Evolutionary conservation across 352 stramenopile species (phyloP), one percentile per base, ranked within the genome.

Genomic region (Halophytophthora polymorphica): DNA sequence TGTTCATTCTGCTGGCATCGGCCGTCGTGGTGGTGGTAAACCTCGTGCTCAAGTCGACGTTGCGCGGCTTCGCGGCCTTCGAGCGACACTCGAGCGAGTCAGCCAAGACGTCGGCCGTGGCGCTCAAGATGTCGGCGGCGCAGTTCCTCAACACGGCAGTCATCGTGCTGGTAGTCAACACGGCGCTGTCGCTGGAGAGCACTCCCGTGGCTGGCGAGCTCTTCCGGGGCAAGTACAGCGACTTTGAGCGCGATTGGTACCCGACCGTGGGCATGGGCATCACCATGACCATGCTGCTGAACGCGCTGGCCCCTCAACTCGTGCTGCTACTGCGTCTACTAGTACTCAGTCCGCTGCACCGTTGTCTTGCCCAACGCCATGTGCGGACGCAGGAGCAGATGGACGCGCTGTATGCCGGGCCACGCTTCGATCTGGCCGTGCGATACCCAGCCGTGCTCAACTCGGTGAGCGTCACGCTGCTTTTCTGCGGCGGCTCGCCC

Each of bases 241-340:
- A 95, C 54, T 93, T 95, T 59, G 74, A 92, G 48, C 83, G 83
- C 34, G 72, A 88, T 6, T 95, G 85, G 85, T 95, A 93, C 60
- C 78, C 81, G 12, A 90, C 67, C 5, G 85, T 95, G n/a, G 85
- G 85, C 31, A 88, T 92, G 63, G 83, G 79, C 25, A 83, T 95
- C 54, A 89, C 85, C 0, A 88, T 81, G 65, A 92, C 83, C 6
- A 95, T 95, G 85, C 56, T 91, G 38, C 79, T 93, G 56, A 95
- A 95, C 58, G 76, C 82, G 0, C 60, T 92, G 21, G 61, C 81
- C 18, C 82, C 83, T 0, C 83, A 93, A n/a, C 18, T 69, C 4
- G 45, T 79, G n/a, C 58, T 90, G 8, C 61, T 82, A 17, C 23
- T 88, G 8, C 65, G 88, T 18, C 68, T 89, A 56, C 84, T 76